phyloP scores from a whole-genome alignment of 805 yeast species.

The Candida saitoana region DNA sequence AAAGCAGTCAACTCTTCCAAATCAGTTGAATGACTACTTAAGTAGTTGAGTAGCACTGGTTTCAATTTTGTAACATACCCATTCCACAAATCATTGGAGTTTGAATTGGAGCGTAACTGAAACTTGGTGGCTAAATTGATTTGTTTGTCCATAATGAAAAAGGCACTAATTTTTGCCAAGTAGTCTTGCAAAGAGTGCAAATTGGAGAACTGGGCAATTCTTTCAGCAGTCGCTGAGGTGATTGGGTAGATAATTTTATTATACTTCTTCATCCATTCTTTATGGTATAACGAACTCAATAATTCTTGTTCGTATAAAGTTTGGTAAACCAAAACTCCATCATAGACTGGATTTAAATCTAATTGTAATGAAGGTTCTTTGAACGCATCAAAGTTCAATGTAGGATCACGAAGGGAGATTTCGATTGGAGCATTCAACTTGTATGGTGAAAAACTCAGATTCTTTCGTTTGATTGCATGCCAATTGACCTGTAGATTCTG shows the following conservation, averaged over 20 bases:
- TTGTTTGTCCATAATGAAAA: constrained; percentile 70
- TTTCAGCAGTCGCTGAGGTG: constrained; percentile 36
- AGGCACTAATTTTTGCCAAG: constrained; percentile 64
- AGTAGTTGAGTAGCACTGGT: constrained; percentile 51
- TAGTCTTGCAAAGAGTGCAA: constrained; percentile 46
- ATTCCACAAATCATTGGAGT: constrained; percentile 73
- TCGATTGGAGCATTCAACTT: constrained; percentile 87
- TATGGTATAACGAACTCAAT: constrained; percentile 59
- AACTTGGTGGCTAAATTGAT: constrained; percentile 61
- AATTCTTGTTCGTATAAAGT: constrained; percentile 63
- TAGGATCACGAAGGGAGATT: constrained; percentile 61
- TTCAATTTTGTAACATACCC: constrained; percentile 55
- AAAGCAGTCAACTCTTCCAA: constrained; percentile 48
- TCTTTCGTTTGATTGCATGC: constrained; percentile 44
- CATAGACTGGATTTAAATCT: constrained; percentile 71
- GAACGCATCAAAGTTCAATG: constrained; percentile 46
- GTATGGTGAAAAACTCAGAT: constrained; percentile 44
- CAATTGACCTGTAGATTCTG: constrained; percentile 56
- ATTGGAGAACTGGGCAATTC: constrained; percentile 7
- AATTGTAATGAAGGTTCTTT: constrained; percentile 38
- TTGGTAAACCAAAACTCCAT: constrained; percentile 76
- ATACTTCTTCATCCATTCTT: constrained; percentile 68
- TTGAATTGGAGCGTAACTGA: constrained; percentile 58
- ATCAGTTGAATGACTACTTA: constrained; percentile 33
- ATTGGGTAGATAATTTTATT: constrained; percentile 67